Conservation (phyloP, 352 stramenopile species). For the Stramenopiles sp. region DNA sequence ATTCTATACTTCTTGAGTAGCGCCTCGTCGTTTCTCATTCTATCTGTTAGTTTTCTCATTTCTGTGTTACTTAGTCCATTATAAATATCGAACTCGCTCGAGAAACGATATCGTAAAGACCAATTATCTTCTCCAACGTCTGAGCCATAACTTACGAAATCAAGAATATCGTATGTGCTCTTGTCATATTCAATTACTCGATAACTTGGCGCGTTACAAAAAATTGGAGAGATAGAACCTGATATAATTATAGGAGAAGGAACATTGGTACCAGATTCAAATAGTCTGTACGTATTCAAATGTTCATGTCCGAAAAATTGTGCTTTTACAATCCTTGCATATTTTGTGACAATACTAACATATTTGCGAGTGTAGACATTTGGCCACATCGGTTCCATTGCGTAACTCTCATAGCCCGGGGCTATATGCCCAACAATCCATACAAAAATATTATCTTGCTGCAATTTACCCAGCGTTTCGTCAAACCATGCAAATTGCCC, state of each 20-base stretch:
- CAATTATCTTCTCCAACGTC: neutral
- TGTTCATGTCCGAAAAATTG: neutral
- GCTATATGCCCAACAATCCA: neutral
- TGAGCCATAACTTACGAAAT: neutral
- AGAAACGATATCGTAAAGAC: neutral
- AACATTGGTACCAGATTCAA: neutral
- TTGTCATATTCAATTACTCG: constrained; percentile 5
- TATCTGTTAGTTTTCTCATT: neutral
- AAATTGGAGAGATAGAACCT: neutral
- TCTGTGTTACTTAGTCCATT: neutral
- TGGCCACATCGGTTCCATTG: neutral
- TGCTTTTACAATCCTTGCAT: neutral
- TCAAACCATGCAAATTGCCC: neutral
- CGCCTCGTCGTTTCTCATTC: neutral
- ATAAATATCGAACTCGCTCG: neutral
- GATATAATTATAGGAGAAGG: neutral
- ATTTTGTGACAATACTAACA: neutral
- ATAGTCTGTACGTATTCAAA: neutral
- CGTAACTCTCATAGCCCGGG: neutral
- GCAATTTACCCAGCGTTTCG: neutral
- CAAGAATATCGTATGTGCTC: neutral
- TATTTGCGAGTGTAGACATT: neutral
- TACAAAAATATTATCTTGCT: neutral
- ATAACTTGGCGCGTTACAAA: neutral
- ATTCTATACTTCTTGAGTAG: neutral